Evolutionary conservation across 129 eudicot species (phyloP).

Genomic region (Arctium minus): DNA sequence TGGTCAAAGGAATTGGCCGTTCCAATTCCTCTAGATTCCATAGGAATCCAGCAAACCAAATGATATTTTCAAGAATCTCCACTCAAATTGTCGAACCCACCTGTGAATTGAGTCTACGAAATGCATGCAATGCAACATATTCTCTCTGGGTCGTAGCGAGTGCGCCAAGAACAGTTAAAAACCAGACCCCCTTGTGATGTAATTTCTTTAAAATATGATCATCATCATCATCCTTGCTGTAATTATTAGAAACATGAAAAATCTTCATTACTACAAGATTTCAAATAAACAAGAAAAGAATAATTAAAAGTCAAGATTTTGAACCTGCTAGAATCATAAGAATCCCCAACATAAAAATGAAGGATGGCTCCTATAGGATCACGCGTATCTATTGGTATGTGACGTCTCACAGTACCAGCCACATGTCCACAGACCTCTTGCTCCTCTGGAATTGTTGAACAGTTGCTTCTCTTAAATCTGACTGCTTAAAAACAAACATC

Average conservation of each 20-base stretch:
- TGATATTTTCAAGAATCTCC: not conserved
- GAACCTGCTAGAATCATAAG: constrained; percentile 76
- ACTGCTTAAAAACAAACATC: constrained; percentile 41
- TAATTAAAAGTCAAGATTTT: not conserved
- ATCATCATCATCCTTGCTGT: constrained; percentile 62
- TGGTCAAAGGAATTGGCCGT: too few species aligned
- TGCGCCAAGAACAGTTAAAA: constrained; percentile 77
- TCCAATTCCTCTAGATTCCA: too few species aligned
- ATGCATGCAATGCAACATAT: constrained; percentile 90
- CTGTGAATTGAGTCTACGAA: constrained; percentile 88
- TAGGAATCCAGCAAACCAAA: too few species aligned
- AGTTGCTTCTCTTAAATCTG: constrained; percentile 48
- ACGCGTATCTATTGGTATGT: constrained; percentile 85
- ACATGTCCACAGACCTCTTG: constrained; percentile 79
- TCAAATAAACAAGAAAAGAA: not conserved
- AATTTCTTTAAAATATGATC: constrained; percentile 77
- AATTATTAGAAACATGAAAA: not conserved
- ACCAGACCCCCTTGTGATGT: constrained; percentile 79
- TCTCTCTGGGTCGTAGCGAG: constrained; percentile 96
- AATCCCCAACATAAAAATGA: constrained; percentile 90
- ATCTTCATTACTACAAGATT: constrained; percentile 4
- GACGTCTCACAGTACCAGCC: constrained; percentile 91
- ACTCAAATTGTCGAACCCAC: constrained; percentile 29
- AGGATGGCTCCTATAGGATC: constrained; percentile 83
- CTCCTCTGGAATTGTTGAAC: constrained; percentile 46